Evolutionary conservation across 2,329 filamentous ascomycete genomes (phyloP), one percentile per base, ranked within the genome.

Genomic region (Pseudocercospora eumusae): DNA sequence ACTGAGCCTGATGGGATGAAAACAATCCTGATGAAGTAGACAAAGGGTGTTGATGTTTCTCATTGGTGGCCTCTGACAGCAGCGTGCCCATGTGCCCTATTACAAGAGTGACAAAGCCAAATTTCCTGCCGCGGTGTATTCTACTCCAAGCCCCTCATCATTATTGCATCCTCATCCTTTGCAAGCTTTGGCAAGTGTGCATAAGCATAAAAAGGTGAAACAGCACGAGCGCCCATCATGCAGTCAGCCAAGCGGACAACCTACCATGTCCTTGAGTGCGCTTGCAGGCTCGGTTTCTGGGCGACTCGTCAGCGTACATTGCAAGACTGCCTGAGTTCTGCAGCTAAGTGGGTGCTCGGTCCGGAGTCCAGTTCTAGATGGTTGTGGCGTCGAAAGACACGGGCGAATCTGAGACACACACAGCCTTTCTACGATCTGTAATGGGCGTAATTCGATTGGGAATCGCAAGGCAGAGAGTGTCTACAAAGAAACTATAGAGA

Each of bases 171-270:
- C 4, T 21, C 18, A 9, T 23, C 15, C 45, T 20, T 23, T 21
- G 45, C 18, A 49, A 49, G 45, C 45, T 49, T 49, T 49, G 21
- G 45, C 18, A 49, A 49, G 45, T 25, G 45, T 49, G 45, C 45
- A 49, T 49, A 49, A 49, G 45, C 45, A 49, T 50, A 50, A 50
- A 50, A 23, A 50, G n/a, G n/a, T 50, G 47, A 27, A 50, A 50
- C 21, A 20, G 23, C 47, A 50, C 23, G n/a, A n/a, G 47, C 47
- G 47, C 47, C 9, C 44, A 47, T 36, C 33, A 36, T 36, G 42
- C 42, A 23, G 42, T 45, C 18, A 45, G 42, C 42, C 42, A 20
- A 45, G 21, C 10, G n/a, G 18, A 23, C 21, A 45, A 45, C 18
- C 18, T 45, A 50, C 47, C 47, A 50, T 50, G 23, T 50, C 9